phyloP scores from a whole-genome alignment of 2,329 filamentous ascomycete genomes.

The Colletotrichum scovillei region DNA sequence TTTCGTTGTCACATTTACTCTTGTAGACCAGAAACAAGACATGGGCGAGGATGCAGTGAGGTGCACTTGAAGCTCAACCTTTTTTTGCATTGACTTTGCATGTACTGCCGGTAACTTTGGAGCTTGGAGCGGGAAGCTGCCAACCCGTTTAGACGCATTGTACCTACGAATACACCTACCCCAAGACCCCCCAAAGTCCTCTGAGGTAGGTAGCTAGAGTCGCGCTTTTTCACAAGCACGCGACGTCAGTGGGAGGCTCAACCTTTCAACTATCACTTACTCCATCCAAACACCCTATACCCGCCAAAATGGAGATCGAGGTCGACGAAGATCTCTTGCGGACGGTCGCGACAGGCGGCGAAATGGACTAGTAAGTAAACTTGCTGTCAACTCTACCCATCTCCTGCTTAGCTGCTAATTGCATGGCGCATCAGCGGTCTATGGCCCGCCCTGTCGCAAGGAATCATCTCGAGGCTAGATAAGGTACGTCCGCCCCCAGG shows the following conservation, averaged over 20 bases:
- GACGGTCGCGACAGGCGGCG: conserved; percentile 61
- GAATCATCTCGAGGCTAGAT: conserved; percentile 76
- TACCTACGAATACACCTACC: not conserved
- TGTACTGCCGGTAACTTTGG: not conserved
- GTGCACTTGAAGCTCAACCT: too few relatives aligned
- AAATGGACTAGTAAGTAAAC: conserved; percentile 65
- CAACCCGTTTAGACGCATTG: conserved; percentile 16
- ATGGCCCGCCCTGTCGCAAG: conserved; percentile 76
- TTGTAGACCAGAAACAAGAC: not conserved
- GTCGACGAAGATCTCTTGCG: conserved; percentile 61
- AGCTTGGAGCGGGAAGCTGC: conserved; percentile 6
- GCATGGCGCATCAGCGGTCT: conserved; percentile 62
- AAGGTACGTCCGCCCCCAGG: conserved; percentile 53
- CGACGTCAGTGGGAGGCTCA: conserved; percentile 29
- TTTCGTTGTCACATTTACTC: not conserved
- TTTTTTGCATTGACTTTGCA: not conserved
- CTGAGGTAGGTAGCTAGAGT: not conserved
- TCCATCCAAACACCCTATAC: not conserved
- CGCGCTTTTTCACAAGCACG: conserved; percentile 25
- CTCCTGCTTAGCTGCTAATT: conserved; percentile 38
- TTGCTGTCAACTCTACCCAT: conserved; percentile 3
- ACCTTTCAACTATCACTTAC: conserved; percentile 6
- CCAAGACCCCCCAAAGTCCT: not conserved
- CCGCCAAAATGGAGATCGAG: conserved; percentile 65
- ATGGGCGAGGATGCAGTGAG: not conserved